Conservation (phyloP, 1,284 basidiomycete genomes). For the Malassezia equina region DNA sequence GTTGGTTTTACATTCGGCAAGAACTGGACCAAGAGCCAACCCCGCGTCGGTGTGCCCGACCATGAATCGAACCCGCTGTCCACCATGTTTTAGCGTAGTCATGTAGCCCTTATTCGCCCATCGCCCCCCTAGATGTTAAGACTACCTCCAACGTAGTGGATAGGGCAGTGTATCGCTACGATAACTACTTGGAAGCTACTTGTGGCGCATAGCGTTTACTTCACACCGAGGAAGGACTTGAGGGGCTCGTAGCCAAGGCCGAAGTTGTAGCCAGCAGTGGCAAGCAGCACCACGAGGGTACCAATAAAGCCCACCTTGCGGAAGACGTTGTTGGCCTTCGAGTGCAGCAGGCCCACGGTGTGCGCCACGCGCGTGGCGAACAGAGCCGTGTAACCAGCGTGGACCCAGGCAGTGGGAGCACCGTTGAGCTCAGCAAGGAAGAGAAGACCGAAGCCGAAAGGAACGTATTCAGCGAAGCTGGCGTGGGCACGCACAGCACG, state of each 20-base stretch:
- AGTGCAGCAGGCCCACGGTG: slow-evolving; percentile 27
- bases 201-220: slow-evolving; percentile 21
- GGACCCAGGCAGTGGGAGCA: slow-evolving; percentile 44
- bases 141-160: neutral
- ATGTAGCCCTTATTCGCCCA: too few relatives aligned
- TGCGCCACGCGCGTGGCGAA: slow-evolving; percentile 39
- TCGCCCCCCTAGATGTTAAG: too few relatives aligned
- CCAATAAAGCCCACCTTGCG: slow-evolving; percentile 29
- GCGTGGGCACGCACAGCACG: slow-evolving; percentile 34
- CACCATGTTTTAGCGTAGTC: slow-evolving; percentile 12
- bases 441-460: slow-evolving; percentile 43
- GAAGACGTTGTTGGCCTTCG: slow-evolving; percentile 15
- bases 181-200: neutral
- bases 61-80: slow-evolving; percentile 4
- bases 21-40: slow-evolving; percentile 31
- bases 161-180: neutral
- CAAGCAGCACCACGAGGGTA: slow-evolving; percentile 31
- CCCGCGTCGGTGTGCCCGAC: neutral
- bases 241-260: slow-evolving; percentile 46
- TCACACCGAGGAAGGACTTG: slow-evolving; percentile 44
- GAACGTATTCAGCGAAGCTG: slow-evolving; percentile 41
- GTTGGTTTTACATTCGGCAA: slow-evolving; percentile 83
- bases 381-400: slow-evolving; percentile 41
- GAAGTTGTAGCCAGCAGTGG: slow-evolving; percentile 42
- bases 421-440: slow-evolving; percentile 48